Conservation (phyloP, 768 basidiomycete genomes). For the Tulasnella sp. region DNA sequence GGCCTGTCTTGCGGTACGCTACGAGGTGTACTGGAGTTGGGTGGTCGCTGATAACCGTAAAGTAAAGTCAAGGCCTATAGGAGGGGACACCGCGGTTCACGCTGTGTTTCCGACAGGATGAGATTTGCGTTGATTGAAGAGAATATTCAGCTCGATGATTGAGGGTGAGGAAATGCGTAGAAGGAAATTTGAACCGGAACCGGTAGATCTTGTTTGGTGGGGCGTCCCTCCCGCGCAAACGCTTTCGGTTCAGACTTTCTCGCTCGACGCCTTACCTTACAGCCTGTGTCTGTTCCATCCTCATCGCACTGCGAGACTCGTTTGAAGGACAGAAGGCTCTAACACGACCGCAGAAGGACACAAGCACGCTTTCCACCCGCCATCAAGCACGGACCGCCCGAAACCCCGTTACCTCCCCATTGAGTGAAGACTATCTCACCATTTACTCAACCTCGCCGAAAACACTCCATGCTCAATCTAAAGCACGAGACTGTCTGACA, state of each 20-base stretch:
- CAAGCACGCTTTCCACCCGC: background rate
- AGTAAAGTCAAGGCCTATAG: background rate
- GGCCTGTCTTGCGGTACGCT: background rate
- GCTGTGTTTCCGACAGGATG: background rate
- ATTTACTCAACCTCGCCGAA: background rate
- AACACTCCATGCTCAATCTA: too few relatives aligned
- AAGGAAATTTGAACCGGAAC: background rate
- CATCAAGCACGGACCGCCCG: background rate
- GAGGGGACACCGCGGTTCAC: background rate
- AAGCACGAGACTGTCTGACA: too few relatives aligned
- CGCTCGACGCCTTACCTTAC: background rate
- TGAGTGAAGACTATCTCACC: background rate
- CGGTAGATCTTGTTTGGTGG: background rate
- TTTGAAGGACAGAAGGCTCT: background rate
- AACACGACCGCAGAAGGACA: background rate
- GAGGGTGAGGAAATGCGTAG: background rate
- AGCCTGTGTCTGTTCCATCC: background rate
- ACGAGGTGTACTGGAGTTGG: background rate
- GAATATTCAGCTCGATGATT: background rate
- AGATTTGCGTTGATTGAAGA: background rate
- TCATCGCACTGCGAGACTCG: background rate
- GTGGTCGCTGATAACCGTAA: background rate
- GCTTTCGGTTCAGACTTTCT: background rate
- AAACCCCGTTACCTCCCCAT: background rate
- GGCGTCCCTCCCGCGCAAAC: background rate